Evolutionary conservation across 768 basidiomycete genomes (phyloP).

Genomic region (Boletus sp.): DNA sequence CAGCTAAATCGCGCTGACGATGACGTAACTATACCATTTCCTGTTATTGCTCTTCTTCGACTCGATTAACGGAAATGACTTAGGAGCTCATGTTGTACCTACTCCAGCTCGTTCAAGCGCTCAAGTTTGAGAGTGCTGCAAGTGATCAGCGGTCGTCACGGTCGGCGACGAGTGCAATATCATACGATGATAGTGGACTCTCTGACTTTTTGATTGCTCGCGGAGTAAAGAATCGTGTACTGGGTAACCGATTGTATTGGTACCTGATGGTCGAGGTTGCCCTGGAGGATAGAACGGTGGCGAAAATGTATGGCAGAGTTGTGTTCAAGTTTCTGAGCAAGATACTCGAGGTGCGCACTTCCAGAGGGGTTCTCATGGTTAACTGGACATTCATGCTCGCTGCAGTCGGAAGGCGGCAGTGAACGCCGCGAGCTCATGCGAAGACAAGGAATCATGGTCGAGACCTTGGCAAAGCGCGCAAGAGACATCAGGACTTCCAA

Average conservation of each 20-base stretch:
- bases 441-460: conserved; percentile 89
- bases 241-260: conserved; percentile 95
- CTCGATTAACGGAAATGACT: neutral
- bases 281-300: conserved; percentile 78
- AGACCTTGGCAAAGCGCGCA: conserved; percentile 81
- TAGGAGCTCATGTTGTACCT: conserved; percentile 93
- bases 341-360: conserved; percentile 68
- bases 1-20: conserved; percentile 91
- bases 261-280: conserved; percentile 97
- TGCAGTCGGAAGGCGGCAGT: conserved; percentile 67
- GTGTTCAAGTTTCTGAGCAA: conserved; percentile 89
- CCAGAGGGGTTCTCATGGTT: neutral
- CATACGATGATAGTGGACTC: conserved; percentile 89
- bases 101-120: conserved; percentile 93
- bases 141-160: conserved; percentile 76
- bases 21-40: conserved; percentile 56
- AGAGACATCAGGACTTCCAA: conserved; percentile 87
- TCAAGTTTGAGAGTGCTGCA: conserved; percentile 89
- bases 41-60: neutral
- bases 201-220: conserved; percentile 89
- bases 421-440: conserved; percentile 85
- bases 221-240: conserved; percentile 75
- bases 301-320: conserved; percentile 91
- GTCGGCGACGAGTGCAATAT: conserved; percentile 68
- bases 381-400: neutral